phyloP scores from a whole-genome alignment of 208 protist species.

The Leishmania braziliensis region DNA sequence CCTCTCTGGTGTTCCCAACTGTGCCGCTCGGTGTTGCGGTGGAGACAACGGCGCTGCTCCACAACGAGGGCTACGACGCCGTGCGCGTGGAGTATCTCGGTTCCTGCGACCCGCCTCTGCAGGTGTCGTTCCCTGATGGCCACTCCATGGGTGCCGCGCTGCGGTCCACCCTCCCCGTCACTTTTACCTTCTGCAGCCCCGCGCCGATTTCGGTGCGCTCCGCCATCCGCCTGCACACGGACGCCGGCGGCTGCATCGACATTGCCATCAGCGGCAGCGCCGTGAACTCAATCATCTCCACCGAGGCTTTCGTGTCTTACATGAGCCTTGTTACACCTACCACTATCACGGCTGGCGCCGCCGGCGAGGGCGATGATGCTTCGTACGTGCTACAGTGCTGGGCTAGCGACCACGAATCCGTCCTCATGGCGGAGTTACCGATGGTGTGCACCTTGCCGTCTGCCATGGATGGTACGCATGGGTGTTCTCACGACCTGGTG shows the following conservation, averaged over 20 bases:
- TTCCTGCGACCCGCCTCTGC: slow-evolving; percentile 58
- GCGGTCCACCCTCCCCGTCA: slow-evolving; percentile 65
- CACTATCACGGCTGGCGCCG: slow-evolving; percentile 37
- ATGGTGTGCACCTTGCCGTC: slow-evolving; percentile 17
- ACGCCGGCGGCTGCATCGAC: slow-evolving; percentile 67
- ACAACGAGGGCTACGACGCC: slow-evolving; percentile 94
- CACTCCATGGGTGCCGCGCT: slow-evolving; percentile 27
- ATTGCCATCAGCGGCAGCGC: slow-evolving; percentile 80
- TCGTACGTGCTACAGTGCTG: slow-evolving; percentile 17
- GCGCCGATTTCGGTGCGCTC: slow-evolving; percentile 37
- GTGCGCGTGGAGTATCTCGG: slow-evolving; percentile 86
- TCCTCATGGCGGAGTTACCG: background rate
- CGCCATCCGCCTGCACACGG: slow-evolving; percentile 85
- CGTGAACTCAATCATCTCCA: slow-evolving; percentile 91
- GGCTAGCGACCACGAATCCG: background rate
- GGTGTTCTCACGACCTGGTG: slow-evolving; percentile 11
- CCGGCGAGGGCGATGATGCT: slow-evolving; percentile 11
- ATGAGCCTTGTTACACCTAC: slow-evolving; percentile 10
- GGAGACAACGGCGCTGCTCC: slow-evolving; percentile 70
- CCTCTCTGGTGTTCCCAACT: slow-evolving; percentile 83
- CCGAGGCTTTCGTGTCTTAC: slow-evolving; percentile 50
- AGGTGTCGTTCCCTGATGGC: slow-evolving; percentile 82
- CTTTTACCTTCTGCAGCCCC: slow-evolving; percentile 63
- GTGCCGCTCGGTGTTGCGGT: slow-evolving; percentile 84
- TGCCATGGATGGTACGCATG: background rate